Evolutionary conservation across 768 basidiomycete genomes (phyloP).

Genomic region (Lyophyllum semitale): DNA sequence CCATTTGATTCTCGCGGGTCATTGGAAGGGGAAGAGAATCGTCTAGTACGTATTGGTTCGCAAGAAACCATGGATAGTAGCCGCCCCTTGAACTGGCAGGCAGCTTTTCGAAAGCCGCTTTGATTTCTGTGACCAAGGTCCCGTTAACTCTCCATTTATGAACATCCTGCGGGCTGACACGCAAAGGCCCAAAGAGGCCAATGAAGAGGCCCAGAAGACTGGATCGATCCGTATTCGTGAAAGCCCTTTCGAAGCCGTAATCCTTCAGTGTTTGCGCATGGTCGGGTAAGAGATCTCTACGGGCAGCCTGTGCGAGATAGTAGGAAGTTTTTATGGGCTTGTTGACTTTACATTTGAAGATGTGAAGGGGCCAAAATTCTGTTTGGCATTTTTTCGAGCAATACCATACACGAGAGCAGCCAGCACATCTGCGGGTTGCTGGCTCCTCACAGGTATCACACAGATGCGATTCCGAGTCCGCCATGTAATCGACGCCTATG

Average conservation of each 20-base stretch:
- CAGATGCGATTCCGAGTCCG: background rate
- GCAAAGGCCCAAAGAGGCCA: conserved; percentile 23
- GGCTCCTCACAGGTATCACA: conserved; percentile 8
- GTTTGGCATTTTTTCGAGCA: conserved; percentile 33
- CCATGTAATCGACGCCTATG: background rate
- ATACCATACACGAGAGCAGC: conserved; percentile 30
- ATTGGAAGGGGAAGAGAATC: background rate
- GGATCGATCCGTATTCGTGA: conserved; percentile 10
- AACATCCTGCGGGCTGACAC: conserved; percentile 25
- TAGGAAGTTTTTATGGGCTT: conserved; percentile 30
- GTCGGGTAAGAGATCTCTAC: conserved; percentile 25
- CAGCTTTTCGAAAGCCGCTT: conserved; percentile 22
- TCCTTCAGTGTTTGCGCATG: conserved; percentile 32
- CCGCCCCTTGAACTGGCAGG: conserved; percentile 24
- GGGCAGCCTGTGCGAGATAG: conserved; percentile 29
- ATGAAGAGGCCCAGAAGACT: conserved; percentile 33
- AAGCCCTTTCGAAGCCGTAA: conserved; percentile 33
- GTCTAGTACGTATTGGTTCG: conserved; percentile 33
- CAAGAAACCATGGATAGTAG: conserved; percentile 38
- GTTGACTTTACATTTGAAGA: conserved; percentile 30
- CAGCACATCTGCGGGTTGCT: conserved; percentile 17
- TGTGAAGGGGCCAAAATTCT: conserved; percentile 29
- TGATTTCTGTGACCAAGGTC: conserved; percentile 34
- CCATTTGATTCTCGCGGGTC: background rate
- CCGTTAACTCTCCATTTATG: conserved; percentile 34